Evolutionary conservation across 129 eudicot species (phyloP).

Genomic region (Ambrosia artemisiifolia): DNA sequence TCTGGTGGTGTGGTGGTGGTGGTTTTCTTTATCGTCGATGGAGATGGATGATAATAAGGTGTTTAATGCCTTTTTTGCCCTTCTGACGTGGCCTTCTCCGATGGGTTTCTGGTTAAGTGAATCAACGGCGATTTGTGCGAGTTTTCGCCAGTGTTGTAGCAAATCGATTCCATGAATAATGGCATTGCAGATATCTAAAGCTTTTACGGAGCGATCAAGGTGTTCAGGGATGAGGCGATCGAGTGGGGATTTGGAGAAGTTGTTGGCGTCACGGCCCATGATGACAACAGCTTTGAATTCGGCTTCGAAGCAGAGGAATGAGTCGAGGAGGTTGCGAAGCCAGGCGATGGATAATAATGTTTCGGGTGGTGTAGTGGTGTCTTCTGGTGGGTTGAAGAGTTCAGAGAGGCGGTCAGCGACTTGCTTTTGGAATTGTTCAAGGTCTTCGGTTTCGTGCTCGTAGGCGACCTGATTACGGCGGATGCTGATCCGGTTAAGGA

Average conservation of each 20-base stretch:
- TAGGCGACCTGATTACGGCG: conserved; percentile 76
- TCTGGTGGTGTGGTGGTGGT: conserved; percentile 23
- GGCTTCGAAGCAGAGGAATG: conserved; percentile 70
- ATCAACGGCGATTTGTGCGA: conserved; percentile 54
- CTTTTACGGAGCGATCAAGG: conserved; percentile 62
- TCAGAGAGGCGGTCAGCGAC: conserved; percentile 70
- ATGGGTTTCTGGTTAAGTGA: conserved; percentile 58
- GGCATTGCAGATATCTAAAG: conserved; percentile 83
- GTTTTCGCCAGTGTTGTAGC: conserved; percentile 56
- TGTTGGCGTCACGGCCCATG: conserved; percentile 65
- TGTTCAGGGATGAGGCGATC: conserved; percentile 76
- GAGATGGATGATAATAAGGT: conserved; percentile 52
- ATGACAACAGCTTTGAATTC: conserved; percentile 72
- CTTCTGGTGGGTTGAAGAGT: conserved; percentile 42
- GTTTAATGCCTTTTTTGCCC: conserved; percentile 58
- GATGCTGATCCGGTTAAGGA: conserved; percentile 86
- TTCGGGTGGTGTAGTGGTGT: conserved; percentile 19
- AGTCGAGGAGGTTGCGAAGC: conserved; percentile 67
- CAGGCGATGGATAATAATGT: conserved; percentile 60
- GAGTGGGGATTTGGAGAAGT: conserved; percentile 63
- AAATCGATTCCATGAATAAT: conserved; percentile 62
- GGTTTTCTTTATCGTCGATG: conserved; percentile 54
- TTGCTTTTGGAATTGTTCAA: conserved; percentile 67
- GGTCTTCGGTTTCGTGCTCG: conserved; percentile 67
- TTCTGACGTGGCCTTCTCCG: conserved; percentile 63